Evolutionary conservation across 2,329 filamentous ascomycete genomes (phyloP).

Genomic region (Huntiella bhutanensis): DNA sequence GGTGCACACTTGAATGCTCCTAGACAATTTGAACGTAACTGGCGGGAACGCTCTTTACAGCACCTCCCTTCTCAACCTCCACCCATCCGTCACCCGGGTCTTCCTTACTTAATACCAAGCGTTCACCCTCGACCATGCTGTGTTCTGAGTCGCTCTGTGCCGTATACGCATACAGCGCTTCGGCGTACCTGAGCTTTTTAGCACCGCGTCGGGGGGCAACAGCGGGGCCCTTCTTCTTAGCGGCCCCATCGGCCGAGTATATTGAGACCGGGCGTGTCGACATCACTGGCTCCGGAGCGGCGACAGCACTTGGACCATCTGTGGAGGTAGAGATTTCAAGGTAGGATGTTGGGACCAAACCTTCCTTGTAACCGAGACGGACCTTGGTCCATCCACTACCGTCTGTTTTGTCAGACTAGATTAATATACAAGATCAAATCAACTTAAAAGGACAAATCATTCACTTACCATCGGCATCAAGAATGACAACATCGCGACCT

Average conservation of each 20-base stretch:
- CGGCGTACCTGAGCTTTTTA: slow-evolving; percentile 85
- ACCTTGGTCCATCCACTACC: slow-evolving; percentile 85
- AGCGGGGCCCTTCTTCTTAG: slow-evolving; percentile 75
- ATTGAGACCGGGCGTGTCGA: slow-evolving; percentile 55
- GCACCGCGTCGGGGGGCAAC: slow-evolving; percentile 81
- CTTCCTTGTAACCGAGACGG: slow-evolving; percentile 53
- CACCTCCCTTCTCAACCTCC: slow-evolving; percentile 82
- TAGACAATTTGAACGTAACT: slow-evolving; percentile 73
- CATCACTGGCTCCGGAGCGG: slow-evolving; percentile 26
- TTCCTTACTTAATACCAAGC: slow-evolving; percentile 72
- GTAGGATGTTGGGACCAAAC: slow-evolving; percentile 75
- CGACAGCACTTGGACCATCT: slow-evolving; percentile 22
- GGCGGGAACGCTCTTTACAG: slow-evolving; percentile 75
- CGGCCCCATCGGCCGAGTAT: slow-evolving; percentile 35
- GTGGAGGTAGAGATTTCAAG: slow-evolving; percentile 43
- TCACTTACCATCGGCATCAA: slow-evolving; percentile 73
- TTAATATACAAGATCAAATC: background rate
- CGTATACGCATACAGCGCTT: slow-evolving; percentile 81
- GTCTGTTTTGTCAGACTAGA: slow-evolving; percentile 33
- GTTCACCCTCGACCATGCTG: slow-evolving; percentile 77
- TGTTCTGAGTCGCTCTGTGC: slow-evolving; percentile 75
- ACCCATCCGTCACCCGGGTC: slow-evolving; percentile 91
- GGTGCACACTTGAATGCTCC: slow-evolving; percentile 13
- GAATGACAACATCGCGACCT: slow-evolving; percentile 54
- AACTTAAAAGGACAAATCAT: background rate